Conservation (phyloP, 257 asterid species). For the Linaria vulgaris region DNA sequence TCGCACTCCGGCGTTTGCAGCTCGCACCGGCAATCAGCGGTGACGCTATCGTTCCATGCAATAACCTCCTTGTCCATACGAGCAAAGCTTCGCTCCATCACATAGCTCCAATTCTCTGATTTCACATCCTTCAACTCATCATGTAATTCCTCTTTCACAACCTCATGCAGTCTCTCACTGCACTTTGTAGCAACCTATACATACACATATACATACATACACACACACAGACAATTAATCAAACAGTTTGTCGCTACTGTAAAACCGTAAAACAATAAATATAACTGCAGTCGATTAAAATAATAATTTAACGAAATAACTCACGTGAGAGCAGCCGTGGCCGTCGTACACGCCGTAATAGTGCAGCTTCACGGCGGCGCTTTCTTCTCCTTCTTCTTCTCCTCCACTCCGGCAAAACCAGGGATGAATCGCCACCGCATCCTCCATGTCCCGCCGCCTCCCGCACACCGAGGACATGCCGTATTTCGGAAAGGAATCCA, state of each 20-base stretch:
- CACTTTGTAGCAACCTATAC: constrained; percentile 71
- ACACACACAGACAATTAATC: background rate
- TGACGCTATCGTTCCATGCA: constrained; percentile 30
- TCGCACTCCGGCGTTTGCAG: constrained; percentile 63
- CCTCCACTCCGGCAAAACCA: constrained; percentile 34
- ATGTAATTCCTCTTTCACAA: constrained; percentile 54
- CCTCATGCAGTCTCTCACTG: constrained; percentile 61
- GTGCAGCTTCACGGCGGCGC: constrained; percentile 30
- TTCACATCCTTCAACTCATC: constrained; percentile 26
- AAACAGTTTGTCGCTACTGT: background rate
- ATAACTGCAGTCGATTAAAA: no score
- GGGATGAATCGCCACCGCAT: constrained; percentile 66
- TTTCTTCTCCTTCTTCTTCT: constrained; percentile 2
- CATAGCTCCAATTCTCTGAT: constrained; percentile 39
- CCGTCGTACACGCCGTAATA: constrained; percentile 76
- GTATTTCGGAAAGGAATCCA: constrained; percentile 36
- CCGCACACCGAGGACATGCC: constrained; percentile 72
- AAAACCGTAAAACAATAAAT: no score
- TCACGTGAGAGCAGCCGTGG: constrained; percentile 87
- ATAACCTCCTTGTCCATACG: constrained; percentile 71
- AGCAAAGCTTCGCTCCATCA: constrained; percentile 64
- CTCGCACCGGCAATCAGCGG: constrained; percentile 61
- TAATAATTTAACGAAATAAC: background rate
- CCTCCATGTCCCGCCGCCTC: constrained; percentile 78
- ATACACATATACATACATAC: no score